A percentile compares a stretch with the other conserved stretches of the same genome.
phyloP scores from a whole-genome alignment of 345 rosid genomes.

The Hibiscus trionum region DNA sequence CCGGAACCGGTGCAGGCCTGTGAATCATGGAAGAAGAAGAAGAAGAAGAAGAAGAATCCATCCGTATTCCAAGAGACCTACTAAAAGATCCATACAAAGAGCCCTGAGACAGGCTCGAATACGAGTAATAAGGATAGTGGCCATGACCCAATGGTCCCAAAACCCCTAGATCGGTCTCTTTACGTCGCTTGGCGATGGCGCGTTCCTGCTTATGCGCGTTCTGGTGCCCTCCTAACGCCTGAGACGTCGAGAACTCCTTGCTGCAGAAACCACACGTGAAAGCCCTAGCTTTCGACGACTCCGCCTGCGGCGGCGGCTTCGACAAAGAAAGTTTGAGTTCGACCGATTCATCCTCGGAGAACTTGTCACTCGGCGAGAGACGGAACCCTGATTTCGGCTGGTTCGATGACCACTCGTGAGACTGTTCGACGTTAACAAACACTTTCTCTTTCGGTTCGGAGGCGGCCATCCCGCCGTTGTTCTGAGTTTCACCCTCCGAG shows the following conservation, averaged over 20 bases:
- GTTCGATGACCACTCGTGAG: not conserved
- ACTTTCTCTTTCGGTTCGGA: constrained; percentile 12
- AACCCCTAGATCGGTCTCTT: constrained; percentile 17
- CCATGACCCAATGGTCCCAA: constrained; percentile 2
- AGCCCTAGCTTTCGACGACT: constrained; percentile 14
- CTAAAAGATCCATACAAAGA: constrained; percentile 17
- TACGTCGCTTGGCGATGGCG: constrained; percentile 25
- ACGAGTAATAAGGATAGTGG: constrained; percentile 10
- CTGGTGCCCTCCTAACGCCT: constrained; percentile 46
- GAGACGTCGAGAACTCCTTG: constrained; percentile 34
- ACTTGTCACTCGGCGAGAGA: constrained; percentile 17
- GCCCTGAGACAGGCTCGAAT: not conserved
- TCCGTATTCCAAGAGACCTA: constrained; percentile 13
- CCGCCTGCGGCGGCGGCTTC: not conserved
- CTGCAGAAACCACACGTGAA: constrained; percentile 37
- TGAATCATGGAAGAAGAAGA: not conserved
- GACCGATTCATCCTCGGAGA: constrained; percentile 12
- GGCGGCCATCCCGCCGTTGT: not conserved
- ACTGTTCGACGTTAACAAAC: not conserved
- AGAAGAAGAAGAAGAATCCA: not conserved
- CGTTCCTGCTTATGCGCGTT: constrained; percentile 47
- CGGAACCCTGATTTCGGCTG: not conserved
- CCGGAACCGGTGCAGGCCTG: not conserved
- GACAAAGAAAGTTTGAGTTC: constrained; percentile 24
- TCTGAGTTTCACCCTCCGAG: constrained; percentile 13